A percentile compares a stretch with the other conserved stretches of the same genome.
These are phyloP conservation scores for Aspergillus chevalieri DNA, from an alignment of 2,329 filamentous ascomycete species.

Conservation along the genomic window DNA sequence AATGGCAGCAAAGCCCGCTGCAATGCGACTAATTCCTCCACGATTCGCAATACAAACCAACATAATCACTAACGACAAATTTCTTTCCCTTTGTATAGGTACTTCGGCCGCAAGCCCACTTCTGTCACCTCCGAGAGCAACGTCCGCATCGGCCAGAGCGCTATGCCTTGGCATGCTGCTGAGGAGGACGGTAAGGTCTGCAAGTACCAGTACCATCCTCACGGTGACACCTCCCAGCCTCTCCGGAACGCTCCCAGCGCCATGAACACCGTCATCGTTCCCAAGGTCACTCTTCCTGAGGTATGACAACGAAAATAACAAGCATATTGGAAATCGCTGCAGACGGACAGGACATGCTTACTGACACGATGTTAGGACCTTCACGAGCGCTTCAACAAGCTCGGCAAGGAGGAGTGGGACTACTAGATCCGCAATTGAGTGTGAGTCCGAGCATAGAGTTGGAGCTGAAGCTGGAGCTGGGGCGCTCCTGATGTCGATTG, in stretches of 20 bases:
- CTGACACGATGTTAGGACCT: conserved; percentile 54
- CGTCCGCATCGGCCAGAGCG: conserved; percentile 66
- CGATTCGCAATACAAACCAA: not conserved
- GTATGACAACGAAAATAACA: conserved; percentile 42
- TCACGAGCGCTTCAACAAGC: conserved; percentile 99
- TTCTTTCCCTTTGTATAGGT: conserved; percentile 20
- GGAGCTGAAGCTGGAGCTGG: not conserved
- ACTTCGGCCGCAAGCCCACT: conserved; percentile 76
- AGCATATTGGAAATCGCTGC: no score
- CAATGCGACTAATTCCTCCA: not conserved
- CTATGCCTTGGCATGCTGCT: conserved; percentile 87
- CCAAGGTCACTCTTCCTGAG: conserved; percentile 87
- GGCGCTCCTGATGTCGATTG: conserved; percentile 7
- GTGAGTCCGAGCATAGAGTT: conserved; percentile 3
- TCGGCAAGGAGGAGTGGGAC: conserved; percentile 85
- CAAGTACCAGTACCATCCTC: conserved; percentile 76
- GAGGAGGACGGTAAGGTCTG: conserved; percentile 57
- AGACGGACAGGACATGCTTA: no score
- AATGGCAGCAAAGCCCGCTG: not conserved
- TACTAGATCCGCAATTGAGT: conserved; percentile 21
- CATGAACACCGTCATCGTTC: conserved; percentile 88
- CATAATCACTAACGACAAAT: conserved; percentile 3
- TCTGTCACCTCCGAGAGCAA: conserved; percentile 71
- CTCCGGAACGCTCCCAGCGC: conserved; percentile 91
- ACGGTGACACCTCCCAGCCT: conserved; percentile 67